A percentile compares a stretch with the other conserved stretches of the same genome.
Conservation (phyloP, 768 basidiomycete genomes). For the Lactarius sanguifluus region DNA sequence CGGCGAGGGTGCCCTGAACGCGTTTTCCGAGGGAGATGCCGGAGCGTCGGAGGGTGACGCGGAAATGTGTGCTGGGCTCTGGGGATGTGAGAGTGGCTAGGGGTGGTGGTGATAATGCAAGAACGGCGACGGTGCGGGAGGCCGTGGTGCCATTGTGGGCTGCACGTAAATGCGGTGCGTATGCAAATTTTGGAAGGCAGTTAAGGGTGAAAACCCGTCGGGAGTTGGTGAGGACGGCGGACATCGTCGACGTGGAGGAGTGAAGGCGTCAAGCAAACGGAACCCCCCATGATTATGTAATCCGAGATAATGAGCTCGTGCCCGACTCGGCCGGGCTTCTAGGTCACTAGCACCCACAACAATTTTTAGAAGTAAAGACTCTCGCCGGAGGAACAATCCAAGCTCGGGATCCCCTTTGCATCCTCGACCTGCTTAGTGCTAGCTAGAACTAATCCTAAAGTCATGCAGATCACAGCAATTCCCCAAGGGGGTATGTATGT, state of each 20-base stretch:
- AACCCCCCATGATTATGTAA: too few species aligned
- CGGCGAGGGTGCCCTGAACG: slow-evolving; percentile 70
- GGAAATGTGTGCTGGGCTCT: slow-evolving; percentile 68
- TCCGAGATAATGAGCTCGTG: too few species aligned
- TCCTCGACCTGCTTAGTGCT: too few species aligned
- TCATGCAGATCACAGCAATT: too few species aligned
- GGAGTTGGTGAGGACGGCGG: slow-evolving; percentile 3
- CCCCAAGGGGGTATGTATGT: too few species aligned
- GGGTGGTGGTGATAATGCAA: slow-evolving; percentile 4
- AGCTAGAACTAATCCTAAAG: too few species aligned
- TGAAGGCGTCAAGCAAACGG: too few species aligned
- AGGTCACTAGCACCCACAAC: too few species aligned
- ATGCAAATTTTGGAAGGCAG: not conserved
- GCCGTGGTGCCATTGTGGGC: slow-evolving; percentile 18
- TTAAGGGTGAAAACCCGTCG: not conserved
- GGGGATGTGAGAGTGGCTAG: slow-evolving; percentile 7
- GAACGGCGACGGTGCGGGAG: slow-evolving; percentile 24
- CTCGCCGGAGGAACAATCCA: too few species aligned
- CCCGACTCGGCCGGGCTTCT: too few species aligned
- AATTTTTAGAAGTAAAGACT: too few species aligned
- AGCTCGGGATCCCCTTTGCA: too few species aligned
- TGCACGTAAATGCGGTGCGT: not conserved
- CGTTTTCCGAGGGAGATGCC: slow-evolving; percentile 76
- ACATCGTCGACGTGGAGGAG: slow-evolving; percentile 1
- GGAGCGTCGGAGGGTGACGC: slow-evolving; percentile 86